Evolutionary conservation across 495 filamentous ascomycete genomes (phyloP).

Genomic region (Xylaria longipes): DNA sequence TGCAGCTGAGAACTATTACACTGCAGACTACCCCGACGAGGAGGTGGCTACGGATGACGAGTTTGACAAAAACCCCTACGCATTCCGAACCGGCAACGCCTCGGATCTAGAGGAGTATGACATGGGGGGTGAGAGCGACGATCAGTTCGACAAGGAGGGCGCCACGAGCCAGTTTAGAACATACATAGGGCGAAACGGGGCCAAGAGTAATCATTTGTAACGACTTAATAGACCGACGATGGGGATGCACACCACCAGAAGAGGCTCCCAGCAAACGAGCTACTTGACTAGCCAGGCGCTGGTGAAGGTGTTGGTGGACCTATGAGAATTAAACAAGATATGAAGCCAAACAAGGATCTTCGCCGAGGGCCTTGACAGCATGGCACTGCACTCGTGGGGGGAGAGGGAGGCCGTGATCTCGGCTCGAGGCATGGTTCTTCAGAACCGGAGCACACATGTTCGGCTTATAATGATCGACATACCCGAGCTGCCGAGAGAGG

Average conservation of each 20-base stretch:
- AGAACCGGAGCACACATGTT: background rate
- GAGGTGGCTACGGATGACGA: constrained; percentile 63
- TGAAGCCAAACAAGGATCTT: background rate
- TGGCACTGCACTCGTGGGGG: background rate
- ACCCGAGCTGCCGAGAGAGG: background rate
- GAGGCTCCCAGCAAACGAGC: constrained; percentile 12
- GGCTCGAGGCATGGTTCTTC: background rate
- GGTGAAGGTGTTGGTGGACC: background rate
- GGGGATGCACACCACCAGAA: background rate
- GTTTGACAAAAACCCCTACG: constrained; percentile 52
- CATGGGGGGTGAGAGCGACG: constrained; percentile 30
- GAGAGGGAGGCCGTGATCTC: background rate
- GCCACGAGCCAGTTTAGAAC: constrained; percentile 30
- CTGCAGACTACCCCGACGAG: constrained; percentile 62
- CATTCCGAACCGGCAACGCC: constrained; percentile 50
- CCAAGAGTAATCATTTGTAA: constrained; percentile 31
- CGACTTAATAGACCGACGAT: background rate
- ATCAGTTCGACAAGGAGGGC: constrained; percentile 33
- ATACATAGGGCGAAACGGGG: constrained; percentile 33
- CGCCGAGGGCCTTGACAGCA: background rate
- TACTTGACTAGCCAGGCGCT: background rate
- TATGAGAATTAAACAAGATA: background rate
- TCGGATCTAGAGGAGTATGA: constrained; percentile 54
- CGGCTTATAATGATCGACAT: background rate
- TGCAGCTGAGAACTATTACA: constrained; percentile 62